Evolutionary conservation across 306 rosid genomes (phyloP), one percentile per base, ranked within the genome.

Genomic region (Prosopis cineraria): DNA sequence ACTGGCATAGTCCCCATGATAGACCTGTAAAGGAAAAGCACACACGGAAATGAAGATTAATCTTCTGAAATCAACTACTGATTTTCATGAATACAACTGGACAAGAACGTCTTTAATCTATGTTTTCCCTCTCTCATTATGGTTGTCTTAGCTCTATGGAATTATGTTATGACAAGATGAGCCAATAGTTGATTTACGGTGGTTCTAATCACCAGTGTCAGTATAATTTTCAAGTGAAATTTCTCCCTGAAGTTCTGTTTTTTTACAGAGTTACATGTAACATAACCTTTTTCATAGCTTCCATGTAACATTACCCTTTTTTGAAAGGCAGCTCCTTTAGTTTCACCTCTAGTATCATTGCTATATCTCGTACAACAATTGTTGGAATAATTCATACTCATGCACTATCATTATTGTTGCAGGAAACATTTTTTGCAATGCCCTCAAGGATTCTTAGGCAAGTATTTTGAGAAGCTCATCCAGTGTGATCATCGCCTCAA

Each of bases 401-500:
- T 68, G 27, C n/a, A 22, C 73, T 72, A 20, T 29, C 16, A 40
- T 6, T 73, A 39, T 69, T 83, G 76, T 78, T 27, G 20, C 10
- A 92, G 97, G 92, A 84, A 72, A 50, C 96, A 92, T 82, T 89
- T 87, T 80, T 70, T 92, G 74, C 89, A 89, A 79, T 92, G 93
- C 60, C 93, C 96, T 0, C 87, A 77, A 65, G 96, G 92, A 71
- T 62, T 85, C 72, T 70, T 90, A 5, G 91, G 92, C 69, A 92
- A 88, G 91, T 96, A 89, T 84, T 92, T 86, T 25, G 96, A 92
- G 87, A 92, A 89, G 87, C 96, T 92, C 47, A 74, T 92, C 60
- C 97, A 92, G 83, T 89, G 97, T 73, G 93, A 92, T 78, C 93
- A 89, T 41, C 93, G 97, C 56, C 93, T 92, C 83, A 85, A 86